Evolutionary conservation across 169 alveolate species (phyloP).

Genomic region (Plasmodium gallinaceum): DNA sequence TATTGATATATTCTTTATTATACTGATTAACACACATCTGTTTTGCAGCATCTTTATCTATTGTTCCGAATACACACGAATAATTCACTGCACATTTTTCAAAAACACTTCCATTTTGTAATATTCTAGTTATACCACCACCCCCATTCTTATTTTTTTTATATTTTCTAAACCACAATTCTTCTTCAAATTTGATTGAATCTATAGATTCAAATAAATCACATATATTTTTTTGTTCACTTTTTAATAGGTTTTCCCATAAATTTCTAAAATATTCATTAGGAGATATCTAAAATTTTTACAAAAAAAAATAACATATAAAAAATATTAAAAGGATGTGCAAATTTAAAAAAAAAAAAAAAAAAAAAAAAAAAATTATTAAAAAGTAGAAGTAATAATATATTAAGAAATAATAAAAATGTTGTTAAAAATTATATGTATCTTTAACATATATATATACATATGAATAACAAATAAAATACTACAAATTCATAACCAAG

Average conservation of each 20-base stretch:
- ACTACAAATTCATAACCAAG: background rate
- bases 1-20: constrained; percentile 51
- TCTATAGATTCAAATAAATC: constrained; percentile 71
- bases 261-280: constrained; percentile 77
- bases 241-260: constrained; percentile 77
- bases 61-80: constrained; percentile 83
- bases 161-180: constrained; percentile 82
- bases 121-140: constrained; percentile 85
- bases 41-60: constrained; percentile 81
- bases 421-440: background rate
- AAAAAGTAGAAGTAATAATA: background rate
- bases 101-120: constrained; percentile 87
- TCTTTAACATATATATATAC: background rate
- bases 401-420: background rate
- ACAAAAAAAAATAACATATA: background rate
- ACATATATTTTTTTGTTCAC: constrained; percentile 74
- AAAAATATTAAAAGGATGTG: background rate
- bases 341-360: background rate
- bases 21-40: constrained; percentile 84
- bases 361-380: background rate
- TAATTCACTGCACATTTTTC: constrained; percentile 90
- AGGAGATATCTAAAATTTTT: constrained; percentile 54
- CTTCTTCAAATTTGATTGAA: constrained; percentile 75
- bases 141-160: constrained; percentile 78
- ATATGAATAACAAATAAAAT: background rate